These are phyloP conservation scores for Ogataea philodendri DNA, from an alignment of 805 yeast species.

Conservation along the genomic window DNA sequence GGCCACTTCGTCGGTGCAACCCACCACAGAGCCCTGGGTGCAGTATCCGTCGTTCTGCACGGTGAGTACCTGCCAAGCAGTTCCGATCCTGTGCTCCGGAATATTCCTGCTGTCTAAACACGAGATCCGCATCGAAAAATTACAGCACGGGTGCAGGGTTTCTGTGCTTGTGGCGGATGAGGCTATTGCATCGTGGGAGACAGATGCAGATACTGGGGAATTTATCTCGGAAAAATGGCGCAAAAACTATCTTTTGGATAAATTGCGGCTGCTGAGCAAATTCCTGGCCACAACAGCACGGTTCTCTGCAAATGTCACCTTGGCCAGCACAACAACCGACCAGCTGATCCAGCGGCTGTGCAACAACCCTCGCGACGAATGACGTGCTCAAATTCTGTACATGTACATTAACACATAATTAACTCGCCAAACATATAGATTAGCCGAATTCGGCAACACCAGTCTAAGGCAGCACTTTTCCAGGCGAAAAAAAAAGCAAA, in stretches of 20 bases:
- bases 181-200: slow-evolving; percentile 11
- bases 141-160: slow-evolving; percentile 3
- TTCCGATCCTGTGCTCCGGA: slow-evolving; percentile 35
- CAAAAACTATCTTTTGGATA: slow-evolving; percentile 17
- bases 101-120: slow-evolving; percentile 16
- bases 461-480: slow-evolving; percentile 42
- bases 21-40: slow-evolving; percentile 40
- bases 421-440: too few species aligned
- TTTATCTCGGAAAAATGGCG: slow-evolving; percentile 9
- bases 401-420: not conserved
- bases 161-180: slow-evolving; percentile 10
- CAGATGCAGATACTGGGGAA: slow-evolving; percentile 5
- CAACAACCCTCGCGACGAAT: too few species aligned
- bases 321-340: slow-evolving; percentile 2
- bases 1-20: slow-evolving; percentile 21
- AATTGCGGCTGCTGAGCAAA: slow-evolving; percentile 19
- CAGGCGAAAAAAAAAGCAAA: slow-evolving; percentile 37
- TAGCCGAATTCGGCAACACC: slow-evolving; percentile 41
- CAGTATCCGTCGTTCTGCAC: slow-evolving; percentile 38
- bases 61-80: slow-evolving; percentile 29
- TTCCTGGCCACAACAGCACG: slow-evolving; percentile 22
- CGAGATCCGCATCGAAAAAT: slow-evolving; percentile 4
- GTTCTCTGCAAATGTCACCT: slow-evolving; percentile 20
- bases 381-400: too few species aligned
- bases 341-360: slow-evolving; percentile 17